These are phyloP conservation scores for Blastomyces silverae DNA, from an alignment of 2,329 filamentous ascomycete species.

Conservation along the genomic window DNA sequence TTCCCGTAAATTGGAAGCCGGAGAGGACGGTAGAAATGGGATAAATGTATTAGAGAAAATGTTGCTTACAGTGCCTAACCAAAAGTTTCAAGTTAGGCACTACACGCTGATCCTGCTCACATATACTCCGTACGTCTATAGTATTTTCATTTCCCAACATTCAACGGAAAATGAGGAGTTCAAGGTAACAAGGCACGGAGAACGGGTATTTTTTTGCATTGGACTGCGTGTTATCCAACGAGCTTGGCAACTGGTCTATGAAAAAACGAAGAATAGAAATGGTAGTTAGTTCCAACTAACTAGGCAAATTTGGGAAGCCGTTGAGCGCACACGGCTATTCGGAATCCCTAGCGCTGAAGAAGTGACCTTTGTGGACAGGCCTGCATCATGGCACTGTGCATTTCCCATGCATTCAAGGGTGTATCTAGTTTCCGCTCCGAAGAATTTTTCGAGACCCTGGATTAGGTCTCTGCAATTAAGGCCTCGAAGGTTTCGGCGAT, in stretches of 20 bases:
- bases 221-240: not conserved
- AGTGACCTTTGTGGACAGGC: not conserved
- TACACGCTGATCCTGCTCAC: too few species aligned
- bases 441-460: not conserved
- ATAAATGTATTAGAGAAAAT: too few species aligned
- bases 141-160: too few species aligned
- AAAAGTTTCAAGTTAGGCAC: too few species aligned
- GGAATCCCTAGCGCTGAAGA: not conserved
- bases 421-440: not conserved
- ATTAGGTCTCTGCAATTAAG: not conserved
- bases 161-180: too few species aligned
- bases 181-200: not conserved
- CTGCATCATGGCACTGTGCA: not conserved
- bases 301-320: not conserved
- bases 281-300: not conserved
- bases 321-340: not conserved
- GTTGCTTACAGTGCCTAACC: too few species aligned
- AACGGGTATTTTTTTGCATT: not conserved
- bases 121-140: too few species aligned
- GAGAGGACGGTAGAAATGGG: too few species aligned
- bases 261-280: not conserved
- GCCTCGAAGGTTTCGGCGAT: not conserved
- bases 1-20: not conserved
- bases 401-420: not conserved
- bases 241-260: not conserved